These are phyloP conservation scores for Chloromonas sp. DNA, from an alignment of 163 green algal species.

Conservation along the genomic window DNA sequence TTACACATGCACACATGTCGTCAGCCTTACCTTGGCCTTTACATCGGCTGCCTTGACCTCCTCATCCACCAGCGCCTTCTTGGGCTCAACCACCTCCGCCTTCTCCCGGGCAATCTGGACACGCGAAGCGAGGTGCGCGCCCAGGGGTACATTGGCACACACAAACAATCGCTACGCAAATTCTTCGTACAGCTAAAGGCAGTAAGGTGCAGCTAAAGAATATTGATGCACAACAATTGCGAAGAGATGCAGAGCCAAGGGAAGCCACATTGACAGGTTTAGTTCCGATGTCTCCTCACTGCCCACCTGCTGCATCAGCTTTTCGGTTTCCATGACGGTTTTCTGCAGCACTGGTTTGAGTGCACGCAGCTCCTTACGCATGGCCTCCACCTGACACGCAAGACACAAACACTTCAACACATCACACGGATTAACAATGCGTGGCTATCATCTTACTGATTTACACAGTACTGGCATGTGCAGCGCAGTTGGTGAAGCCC, in stretches of 20 bases:
- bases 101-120: slow-evolving; percentile 39
- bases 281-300: neutral
- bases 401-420: neutral
- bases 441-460: too few species aligned
- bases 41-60: slow-evolving; percentile 33
- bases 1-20: too few species aligned
- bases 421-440: too few species aligned
- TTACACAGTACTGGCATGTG: too few species aligned
- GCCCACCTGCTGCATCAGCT: slow-evolving; percentile 31
- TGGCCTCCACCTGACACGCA: slow-evolving; percentile 29
- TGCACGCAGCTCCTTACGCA: slow-evolving; percentile 34
- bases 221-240: neutral
- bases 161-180: too few species aligned
- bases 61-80: slow-evolving; percentile 42
- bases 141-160: too few species aligned
- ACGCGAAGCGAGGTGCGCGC: too few species aligned
- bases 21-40: slow-evolving; percentile 9
- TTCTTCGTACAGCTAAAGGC: too few species aligned
- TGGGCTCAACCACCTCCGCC: slow-evolving; percentile 50
- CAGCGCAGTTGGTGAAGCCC: too few species aligned
- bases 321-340: slow-evolving; percentile 52
- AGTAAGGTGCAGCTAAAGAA: neutral
- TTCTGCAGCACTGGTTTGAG: slow-evolving; percentile 56
- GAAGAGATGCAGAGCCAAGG: too few species aligned
- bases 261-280: too few species aligned